Percentiles rank a stretch among this genome's conserved stretches.
These are phyloP conservation scores for Tubosaeta sp. DNA, from an alignment of 768 basidiomycete species.

Conservation along the genomic window DNA sequence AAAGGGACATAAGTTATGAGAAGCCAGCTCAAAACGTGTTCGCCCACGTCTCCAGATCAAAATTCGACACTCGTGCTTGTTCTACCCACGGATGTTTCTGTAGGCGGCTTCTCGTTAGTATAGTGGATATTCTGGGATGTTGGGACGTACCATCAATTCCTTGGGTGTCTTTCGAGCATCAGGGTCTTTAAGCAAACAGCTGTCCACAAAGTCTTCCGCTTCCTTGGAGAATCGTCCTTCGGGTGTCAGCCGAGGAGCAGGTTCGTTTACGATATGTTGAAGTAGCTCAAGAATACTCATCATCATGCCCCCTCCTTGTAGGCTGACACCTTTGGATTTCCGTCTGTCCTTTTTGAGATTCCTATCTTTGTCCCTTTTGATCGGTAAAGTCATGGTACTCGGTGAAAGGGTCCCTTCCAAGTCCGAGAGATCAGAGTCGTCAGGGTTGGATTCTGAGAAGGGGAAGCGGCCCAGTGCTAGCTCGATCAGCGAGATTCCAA, in stretches of 20 bases:
- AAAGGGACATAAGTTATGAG: constrained; percentile 10
- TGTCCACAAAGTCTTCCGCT: constrained; percentile 84
- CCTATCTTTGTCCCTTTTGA: constrained; percentile 36
- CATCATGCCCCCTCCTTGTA: constrained; percentile 94
- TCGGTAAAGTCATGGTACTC: constrained; percentile 42
- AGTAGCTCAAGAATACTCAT: constrained; percentile 97
- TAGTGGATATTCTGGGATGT: not conserved
- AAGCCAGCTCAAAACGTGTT: constrained; percentile 53
- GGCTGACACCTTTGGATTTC: constrained; percentile 87
- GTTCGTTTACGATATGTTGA: constrained; percentile 98
- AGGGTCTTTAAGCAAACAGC: constrained; percentile 89
- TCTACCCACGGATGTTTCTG: constrained; percentile 78
- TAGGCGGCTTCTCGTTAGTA: constrained; percentile 7
- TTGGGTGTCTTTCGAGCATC: constrained; percentile 80
- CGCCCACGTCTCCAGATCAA: constrained; percentile 81
- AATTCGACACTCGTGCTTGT: constrained; percentile 49
- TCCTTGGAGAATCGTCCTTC: constrained; percentile 68
- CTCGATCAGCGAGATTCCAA: constrained; percentile 96
- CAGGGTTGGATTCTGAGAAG: constrained; percentile 77
- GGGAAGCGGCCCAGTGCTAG: constrained; percentile 96
- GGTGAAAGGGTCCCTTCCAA: constrained; percentile 80
- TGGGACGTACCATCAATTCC: constrained; percentile 61
- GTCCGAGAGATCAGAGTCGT: constrained; percentile 75
- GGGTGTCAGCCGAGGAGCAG: constrained; percentile 81
- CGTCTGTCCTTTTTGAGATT: constrained; percentile 71